Percentiles rank a stretch among this genome's conserved stretches.
Evolutionary conservation across 305 asterid genomes (phyloP).

Genomic region (Monarda citriodora): DNA sequence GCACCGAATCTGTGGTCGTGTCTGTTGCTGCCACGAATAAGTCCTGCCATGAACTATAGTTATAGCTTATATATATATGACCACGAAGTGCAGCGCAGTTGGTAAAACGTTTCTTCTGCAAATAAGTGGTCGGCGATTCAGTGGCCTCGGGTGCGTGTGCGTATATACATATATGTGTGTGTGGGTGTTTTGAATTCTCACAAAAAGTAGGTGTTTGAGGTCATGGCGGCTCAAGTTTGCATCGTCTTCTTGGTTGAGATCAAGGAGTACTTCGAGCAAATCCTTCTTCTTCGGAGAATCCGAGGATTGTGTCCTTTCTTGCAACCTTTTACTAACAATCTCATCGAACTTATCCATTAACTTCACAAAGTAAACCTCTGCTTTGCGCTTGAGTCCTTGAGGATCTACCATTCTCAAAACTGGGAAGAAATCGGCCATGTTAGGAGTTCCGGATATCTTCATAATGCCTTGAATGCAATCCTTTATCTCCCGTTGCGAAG

Average conservation of each 20-base stretch:
- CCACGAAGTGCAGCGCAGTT: no score
- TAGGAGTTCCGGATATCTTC: not conserved
- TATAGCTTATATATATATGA: not conserved
- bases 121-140: no score
- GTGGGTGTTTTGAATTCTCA: conserved; percentile 6
- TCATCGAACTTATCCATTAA: not conserved
- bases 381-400: conserved; percentile 1
- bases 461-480: not conserved
- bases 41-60: conserved; percentile 14
- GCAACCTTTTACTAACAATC: conserved; percentile 2
- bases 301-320: not conserved
- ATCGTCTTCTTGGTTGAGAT: conserved; percentile 17
- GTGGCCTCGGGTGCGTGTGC: no score
- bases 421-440: conserved; percentile 21
- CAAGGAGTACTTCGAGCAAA: conserved; percentile 26
- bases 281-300: conserved; percentile 13
- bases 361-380: not conserved
- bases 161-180: no score
- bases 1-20: conserved; percentile 18
- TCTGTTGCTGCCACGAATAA: conserved; percentile 19
- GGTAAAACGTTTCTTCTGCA: no score
- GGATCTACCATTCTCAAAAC: conserved; percentile 11
- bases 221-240: conserved; percentile 18
- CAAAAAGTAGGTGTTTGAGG: conserved; percentile 27
- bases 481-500: conserved; percentile 7